A percentile compares a stretch with the other conserved stretches of the same genome.
Evolutionary conservation across 805 yeast species (phyloP).

Genomic region (Ogataea methanolica): DNA sequence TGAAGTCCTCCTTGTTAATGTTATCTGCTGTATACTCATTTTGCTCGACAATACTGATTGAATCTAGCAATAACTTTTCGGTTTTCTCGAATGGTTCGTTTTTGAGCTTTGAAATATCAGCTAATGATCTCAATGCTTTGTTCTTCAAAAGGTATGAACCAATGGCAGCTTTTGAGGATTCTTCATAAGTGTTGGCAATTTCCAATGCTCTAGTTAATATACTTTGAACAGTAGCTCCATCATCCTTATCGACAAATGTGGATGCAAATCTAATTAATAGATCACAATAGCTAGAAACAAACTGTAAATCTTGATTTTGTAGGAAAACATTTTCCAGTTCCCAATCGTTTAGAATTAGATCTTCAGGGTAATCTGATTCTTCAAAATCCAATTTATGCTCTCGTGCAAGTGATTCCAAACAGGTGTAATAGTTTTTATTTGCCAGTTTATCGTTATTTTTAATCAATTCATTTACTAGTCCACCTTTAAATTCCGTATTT

Average conservation of each 20-base stretch:
- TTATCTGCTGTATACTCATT: slow-evolving; percentile 17
- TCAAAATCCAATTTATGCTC: slow-evolving; percentile 25
- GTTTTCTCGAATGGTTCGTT: slow-evolving; percentile 20
- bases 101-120: slow-evolving; percentile 24
- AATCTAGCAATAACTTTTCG: slow-evolving; percentile 27
- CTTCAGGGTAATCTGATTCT: slow-evolving; percentile 15
- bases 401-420: slow-evolving; percentile 28
- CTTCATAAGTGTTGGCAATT: slow-evolving; percentile 27
- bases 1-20: slow-evolving; percentile 8
- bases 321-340: slow-evolving; percentile 23
- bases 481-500: slow-evolving; percentile 30
- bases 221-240: slow-evolving; percentile 20
- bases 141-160: slow-evolving; percentile 28
- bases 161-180: slow-evolving; percentile 12
- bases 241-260: slow-evolving; percentile 23
- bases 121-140: slow-evolving; percentile 33
- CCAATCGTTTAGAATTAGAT: slow-evolving; percentile 14
- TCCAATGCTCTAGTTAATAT: slow-evolving; percentile 28
- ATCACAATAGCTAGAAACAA: slow-evolving; percentile 33
- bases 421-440: slow-evolving; percentile 28
- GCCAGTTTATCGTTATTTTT: slow-evolving; percentile 30
- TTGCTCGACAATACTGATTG: slow-evolving; percentile 22
- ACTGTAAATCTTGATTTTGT: slow-evolving; percentile 29
- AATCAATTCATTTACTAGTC: slow-evolving; percentile 35
- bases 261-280: slow-evolving; percentile 36